Evolutionary conservation across 352 stramenopile species (phyloP), one percentile per base, ranked within the genome.

Genomic region (Discostella stelligera): DNA sequence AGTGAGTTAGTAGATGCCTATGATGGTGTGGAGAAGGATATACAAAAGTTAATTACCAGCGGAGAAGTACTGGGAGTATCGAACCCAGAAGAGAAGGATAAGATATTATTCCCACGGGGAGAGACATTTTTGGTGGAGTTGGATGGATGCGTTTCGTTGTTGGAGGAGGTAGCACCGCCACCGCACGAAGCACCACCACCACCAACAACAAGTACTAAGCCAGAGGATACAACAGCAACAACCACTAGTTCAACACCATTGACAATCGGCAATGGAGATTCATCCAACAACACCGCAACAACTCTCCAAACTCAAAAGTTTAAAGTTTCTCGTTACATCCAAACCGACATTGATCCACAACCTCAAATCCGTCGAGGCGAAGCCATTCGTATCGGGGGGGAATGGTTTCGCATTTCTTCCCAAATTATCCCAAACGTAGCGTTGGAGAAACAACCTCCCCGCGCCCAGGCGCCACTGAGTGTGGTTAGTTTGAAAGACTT

Each of bases 91-190:
- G 81, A 88, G 23, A 90, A 87, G 55, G 82, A 90, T 56, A 82
- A 77, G 37, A 84, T 90, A 59, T 71, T 93, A 16, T 93, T 93
- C 71, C 83, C 87, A 4, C 64, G 87, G 41, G 87, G 87, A 5
- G 87, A 91, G 65, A 37, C 64, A 3, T 93, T 91, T 66, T 69
- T 93, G 18, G 87, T 93, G 11, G 87, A 93, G 69, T 62, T 93
- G 48, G 87, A 93, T 79, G 87, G 87, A 32, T 82, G 86, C 44
- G 74, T 92, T 3, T 73, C 39, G 20, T 25, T 89, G 37, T 10
- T 44, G 37, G 37, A 44, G 37, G 37, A 44, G 37, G 37, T 14
- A 44, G 7, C 2, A 10, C 37, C 37, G 11, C 37, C 37, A 44
- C 37, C 37, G 7, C 37, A 10, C 4, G 37, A 14, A 44, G 37